phyloP scores from a whole-genome alignment of 495 filamentous ascomycete species.

The Penicillium pulvis region DNA sequence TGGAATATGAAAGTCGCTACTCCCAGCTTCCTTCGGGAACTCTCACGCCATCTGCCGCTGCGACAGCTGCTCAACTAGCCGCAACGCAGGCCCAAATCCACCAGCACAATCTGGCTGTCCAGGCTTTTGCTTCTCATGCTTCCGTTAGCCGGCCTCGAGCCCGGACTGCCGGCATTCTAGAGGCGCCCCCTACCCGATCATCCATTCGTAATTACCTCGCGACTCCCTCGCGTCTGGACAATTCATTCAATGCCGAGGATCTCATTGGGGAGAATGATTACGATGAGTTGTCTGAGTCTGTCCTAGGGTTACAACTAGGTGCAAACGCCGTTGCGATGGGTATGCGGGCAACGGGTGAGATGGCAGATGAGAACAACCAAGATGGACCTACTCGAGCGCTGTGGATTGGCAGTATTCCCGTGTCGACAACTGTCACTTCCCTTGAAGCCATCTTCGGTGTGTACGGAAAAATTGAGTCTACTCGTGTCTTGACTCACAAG shows the following conservation, averaged over 20 bases:
- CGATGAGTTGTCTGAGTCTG: constrained; percentile 70
- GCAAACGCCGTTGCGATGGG: constrained; percentile 59
- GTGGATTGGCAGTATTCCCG: constrained; percentile 98
- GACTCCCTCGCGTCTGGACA: constrained; percentile 77
- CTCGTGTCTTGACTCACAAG: constrained; percentile 94
- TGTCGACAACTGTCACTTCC: constrained; percentile 92
- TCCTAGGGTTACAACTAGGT: constrained; percentile 76
- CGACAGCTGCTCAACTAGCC: constrained; percentile 68
- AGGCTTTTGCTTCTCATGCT: constrained; percentile 84
- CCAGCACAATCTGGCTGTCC: constrained; percentile 90
- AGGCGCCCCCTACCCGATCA: constrained; percentile 73
- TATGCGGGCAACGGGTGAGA: constrained; percentile 41
- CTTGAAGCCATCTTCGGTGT: constrained; percentile 88
- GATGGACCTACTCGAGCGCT: constrained; percentile 91
- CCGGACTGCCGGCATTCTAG: constrained; percentile 85
- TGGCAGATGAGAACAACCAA: constrained; percentile 70
- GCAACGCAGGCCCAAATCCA: constrained; percentile 90
- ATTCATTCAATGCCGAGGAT: constrained; percentile 79
- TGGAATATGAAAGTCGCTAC: constrained; percentile 65
- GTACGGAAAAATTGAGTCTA: constrained; percentile 89
- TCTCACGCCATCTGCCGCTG: constrained; percentile 68
- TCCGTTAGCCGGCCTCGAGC: constrained; percentile 82
- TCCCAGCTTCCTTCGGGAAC: constrained; percentile 66
- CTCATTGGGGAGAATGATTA: constrained; percentile 77
- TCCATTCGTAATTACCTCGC: constrained; percentile 77